These are phyloP conservation scores for Lactifluus echinatus DNA, from an alignment of 768 basidiomycete species.

Conservation along the genomic window DNA sequence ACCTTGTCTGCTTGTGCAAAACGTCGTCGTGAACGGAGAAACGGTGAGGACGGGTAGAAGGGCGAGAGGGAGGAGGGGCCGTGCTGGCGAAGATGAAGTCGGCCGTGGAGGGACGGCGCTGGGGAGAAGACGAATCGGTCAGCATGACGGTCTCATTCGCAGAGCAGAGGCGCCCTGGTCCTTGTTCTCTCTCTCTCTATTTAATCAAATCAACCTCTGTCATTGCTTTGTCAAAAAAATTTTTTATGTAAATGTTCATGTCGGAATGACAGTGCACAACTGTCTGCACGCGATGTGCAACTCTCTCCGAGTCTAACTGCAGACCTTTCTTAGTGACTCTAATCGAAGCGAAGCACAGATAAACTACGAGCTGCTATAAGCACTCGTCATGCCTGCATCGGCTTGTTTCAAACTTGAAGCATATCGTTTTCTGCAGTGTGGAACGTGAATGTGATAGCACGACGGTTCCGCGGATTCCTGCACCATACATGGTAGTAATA, in stretches of 20 bases:
- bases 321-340: too few relatives aligned
- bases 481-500: background rate
- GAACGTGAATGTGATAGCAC: background rate
- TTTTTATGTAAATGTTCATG: too few relatives aligned
- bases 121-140: background rate
- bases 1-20: background rate
- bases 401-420: too few relatives aligned
- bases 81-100: background rate
- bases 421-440: too few relatives aligned
- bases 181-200: background rate
- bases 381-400: too few relatives aligned
- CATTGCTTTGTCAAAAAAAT: too few relatives aligned
- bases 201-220: too few relatives aligned
- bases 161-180: background rate
- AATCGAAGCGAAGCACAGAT: too few relatives aligned
- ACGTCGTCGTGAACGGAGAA: constrained; percentile 8
- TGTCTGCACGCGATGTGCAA: too few relatives aligned
- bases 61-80: background rate
- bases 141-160: background rate
- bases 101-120: background rate
- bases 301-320: too few relatives aligned
- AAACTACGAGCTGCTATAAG: too few relatives aligned
- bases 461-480: background rate
- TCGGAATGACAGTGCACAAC: too few relatives aligned
- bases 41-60: constrained; percentile 8